Evolutionary conservation across 2,329 filamentous ascomycete species (phyloP).

Genomic region (Pseudogymnoascus verrucosus): DNA sequence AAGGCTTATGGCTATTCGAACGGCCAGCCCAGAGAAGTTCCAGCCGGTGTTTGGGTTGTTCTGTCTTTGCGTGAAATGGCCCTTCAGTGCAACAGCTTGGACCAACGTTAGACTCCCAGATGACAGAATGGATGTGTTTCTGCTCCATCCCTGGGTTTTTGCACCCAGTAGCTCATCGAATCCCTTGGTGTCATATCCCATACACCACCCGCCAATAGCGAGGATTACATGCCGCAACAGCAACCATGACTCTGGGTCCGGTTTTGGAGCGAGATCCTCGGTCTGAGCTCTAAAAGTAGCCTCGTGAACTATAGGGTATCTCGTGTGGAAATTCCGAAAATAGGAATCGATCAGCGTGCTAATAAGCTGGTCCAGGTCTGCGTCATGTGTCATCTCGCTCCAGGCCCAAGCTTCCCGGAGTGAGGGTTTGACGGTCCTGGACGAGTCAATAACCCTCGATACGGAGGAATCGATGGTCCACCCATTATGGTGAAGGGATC

Average conservation of each 20-base stretch:
- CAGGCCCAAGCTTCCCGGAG: conserved; percentile 14
- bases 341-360: conserved; percentile 30
- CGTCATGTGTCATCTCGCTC: conserved; percentile 2
- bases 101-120: conserved; percentile 28
- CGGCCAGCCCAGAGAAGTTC: conserved; percentile 39
- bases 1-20: conserved; percentile 39
- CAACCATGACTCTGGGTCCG: conserved; percentile 27
- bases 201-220: conserved; percentile 31
- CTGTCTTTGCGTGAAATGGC: conserved; percentile 39
- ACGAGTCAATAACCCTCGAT: conserved; percentile 19
- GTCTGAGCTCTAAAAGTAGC: conserved; percentile 34
- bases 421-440: conserved; percentile 17
- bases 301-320: conserved; percentile 40
- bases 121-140: conserved; percentile 27
- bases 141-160: conserved; percentile 23
- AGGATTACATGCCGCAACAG: conserved; percentile 30
- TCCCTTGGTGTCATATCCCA: conserved; percentile 22
- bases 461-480: conserved; percentile 18
- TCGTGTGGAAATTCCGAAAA: conserved; percentile 37
- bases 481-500: conserved; percentile 23
- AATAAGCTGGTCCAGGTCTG: neutral
- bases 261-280: conserved; percentile 28
- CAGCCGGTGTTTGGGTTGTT: conserved; percentile 42
- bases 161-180: conserved; percentile 27
- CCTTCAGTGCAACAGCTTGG: conserved; percentile 26